These are phyloP conservation scores for Phytophthora brassicae DNA, from an alignment of 352 stramenopile genomes.

Conservation along the genomic window DNA sequence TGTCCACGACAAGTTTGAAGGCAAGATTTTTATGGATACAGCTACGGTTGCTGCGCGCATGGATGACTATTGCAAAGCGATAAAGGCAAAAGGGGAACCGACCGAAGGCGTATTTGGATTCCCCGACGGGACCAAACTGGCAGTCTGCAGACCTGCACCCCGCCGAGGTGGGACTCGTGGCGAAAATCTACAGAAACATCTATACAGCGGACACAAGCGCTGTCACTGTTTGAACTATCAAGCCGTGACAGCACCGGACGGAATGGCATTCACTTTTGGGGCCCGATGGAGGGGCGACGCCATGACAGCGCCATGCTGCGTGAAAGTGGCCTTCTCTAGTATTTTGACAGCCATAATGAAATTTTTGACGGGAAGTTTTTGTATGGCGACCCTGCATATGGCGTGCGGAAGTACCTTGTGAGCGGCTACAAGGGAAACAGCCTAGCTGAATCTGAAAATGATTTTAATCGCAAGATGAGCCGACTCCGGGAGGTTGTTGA, in stretches of 20 bases:
- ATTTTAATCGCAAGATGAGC: background rate
- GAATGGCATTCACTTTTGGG: slow-evolving; percentile 8
- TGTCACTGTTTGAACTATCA: slow-evolving; percentile 10
- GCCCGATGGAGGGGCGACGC: background rate
- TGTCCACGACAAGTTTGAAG: background rate
- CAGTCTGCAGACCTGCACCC: background rate
- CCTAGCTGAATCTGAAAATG: background rate
- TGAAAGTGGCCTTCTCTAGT: slow-evolving; percentile 1
- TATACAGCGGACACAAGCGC: slow-evolving; percentile 8
- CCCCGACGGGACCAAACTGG: slow-evolving; percentile 6
- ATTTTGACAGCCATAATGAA: background rate
- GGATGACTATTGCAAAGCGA: background rate
- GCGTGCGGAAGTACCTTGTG: background rate
- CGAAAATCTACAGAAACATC: slow-evolving; percentile 6
- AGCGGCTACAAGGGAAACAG: background rate
- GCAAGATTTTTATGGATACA: background rate
- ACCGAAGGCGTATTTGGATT: slow-evolving; percentile 2
- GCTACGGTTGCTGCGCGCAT: background rate
- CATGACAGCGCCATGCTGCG: background rate
- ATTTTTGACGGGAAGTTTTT: background rate
- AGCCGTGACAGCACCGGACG: slow-evolving; percentile 5
- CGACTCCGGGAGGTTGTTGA: background rate
- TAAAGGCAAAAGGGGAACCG: background rate
- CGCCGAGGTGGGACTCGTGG: background rate
- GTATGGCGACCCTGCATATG: slow-evolving; percentile 2